Conservation (phyloP, 2,329 filamentous ascomycete genomes). For the Fusarium beomiforme region DNA sequence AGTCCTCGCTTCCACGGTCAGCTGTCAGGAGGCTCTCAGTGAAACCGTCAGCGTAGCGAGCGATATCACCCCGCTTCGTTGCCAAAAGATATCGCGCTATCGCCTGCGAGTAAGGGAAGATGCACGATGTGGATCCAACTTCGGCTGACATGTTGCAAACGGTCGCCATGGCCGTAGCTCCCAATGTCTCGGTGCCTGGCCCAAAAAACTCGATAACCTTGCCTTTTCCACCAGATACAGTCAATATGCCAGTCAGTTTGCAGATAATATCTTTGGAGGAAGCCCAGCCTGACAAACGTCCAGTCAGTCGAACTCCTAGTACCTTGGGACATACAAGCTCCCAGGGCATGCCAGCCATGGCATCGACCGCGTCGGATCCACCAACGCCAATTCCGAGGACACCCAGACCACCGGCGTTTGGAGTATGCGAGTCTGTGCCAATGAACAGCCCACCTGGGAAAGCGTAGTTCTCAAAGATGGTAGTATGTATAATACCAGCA, state of each 20-base stretch:
- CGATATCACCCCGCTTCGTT: constrained; percentile 43
- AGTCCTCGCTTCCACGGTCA: constrained; percentile 42
- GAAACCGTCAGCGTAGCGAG: not conserved
- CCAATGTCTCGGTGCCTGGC: constrained; percentile 44
- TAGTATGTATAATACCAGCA: constrained; percentile 52
- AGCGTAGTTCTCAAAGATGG: constrained; percentile 53
- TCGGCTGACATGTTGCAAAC: constrained; percentile 52
- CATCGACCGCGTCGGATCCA: constrained; percentile 59
- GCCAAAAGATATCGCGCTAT: constrained; percentile 47
- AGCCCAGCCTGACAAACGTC: constrained; percentile 55
- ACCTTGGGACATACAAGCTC: constrained; percentile 80
- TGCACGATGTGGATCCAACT: constrained; percentile 49
- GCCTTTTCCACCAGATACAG: constrained; percentile 49
- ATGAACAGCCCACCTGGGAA: constrained; percentile 50
- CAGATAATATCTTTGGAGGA: constrained; percentile 47
- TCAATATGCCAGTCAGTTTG: constrained; percentile 48
- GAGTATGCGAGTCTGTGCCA: constrained; percentile 51
- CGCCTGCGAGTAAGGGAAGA: constrained; percentile 49
- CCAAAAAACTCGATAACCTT: constrained; percentile 51
- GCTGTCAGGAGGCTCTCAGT: not conserved
- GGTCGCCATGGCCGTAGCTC: constrained; percentile 51
- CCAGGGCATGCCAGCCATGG: constrained; percentile 48
- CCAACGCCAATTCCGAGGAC: constrained; percentile 54
- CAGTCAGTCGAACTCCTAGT: constrained; percentile 89
- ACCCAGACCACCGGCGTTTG: constrained; percentile 49